Evolutionary conservation across 2,329 filamentous ascomycete genomes (phyloP), one percentile per base, ranked within the genome.

Genomic region (Erysiphe pulchra): DNA sequence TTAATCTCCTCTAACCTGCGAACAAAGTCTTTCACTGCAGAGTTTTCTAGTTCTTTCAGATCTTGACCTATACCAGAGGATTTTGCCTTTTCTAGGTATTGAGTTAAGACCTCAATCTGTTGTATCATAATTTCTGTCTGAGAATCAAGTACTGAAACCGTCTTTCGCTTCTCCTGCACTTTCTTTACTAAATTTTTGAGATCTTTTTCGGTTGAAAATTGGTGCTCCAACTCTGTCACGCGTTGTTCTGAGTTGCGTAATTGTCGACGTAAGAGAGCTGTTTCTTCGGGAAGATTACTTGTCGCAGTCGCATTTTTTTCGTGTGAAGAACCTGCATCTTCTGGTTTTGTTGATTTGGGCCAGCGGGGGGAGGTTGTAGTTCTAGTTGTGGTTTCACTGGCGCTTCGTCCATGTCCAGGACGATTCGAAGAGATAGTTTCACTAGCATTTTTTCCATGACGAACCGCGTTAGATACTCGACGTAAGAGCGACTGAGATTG

Each of bases 51-150:
- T 54, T 83, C 78, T 14, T 74, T 73, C 30, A 87, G 67, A 55
- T 95, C 83, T 48, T 95, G 67, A 6, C 83, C 77, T 46, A 79
- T 75, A 56, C 80, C 81, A 42, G 73, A 80, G 51, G 83, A 77
- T 63, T 93, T 94, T 46, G 84, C 85, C 45, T 74, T 75, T 57
- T 87, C 80, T 17, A 94, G 75, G 57, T 90, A 87, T 41, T 86
- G 83, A 4, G 84, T 86, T 55, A 94, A 71, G 34, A 87, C 79
- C 57, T 92, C 84, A 16, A 95, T 67, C 60, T 95, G 85, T 37
- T 82, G 79, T 55, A 95, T 82, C 63, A 93, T 87, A 60, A 95
- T 86, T 62, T 95, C 87, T 44, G 85, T 84, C 61, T 94, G 84
- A 0, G 86, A 87, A 59, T 95, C 87, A 45, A 95, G 67, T 16